Evolutionary conservation across 345 rosid species (phyloP).

Genomic region (sweet orange (Citrus sinensis)): DNA sequence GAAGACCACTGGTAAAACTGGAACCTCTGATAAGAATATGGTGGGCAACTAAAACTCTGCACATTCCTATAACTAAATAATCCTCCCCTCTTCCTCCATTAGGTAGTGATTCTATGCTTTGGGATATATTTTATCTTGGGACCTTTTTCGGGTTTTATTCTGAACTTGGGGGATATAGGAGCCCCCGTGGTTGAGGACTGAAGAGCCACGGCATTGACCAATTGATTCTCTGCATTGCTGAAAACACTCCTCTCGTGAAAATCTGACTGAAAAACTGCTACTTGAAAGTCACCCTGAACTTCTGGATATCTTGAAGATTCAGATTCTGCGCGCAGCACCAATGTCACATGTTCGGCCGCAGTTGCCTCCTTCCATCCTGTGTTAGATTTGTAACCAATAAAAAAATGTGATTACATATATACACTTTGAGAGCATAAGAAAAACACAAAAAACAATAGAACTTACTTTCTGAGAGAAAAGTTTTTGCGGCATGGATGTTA

Average conservation of each 20-base stretch:
- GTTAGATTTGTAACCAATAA: background rate
- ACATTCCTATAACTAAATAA: slow-evolving; percentile 29
- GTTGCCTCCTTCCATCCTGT: slow-evolving; percentile 92
- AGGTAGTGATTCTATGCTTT: slow-evolving; percentile 47
- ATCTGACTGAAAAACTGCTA: slow-evolving; percentile 21
- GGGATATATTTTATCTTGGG: slow-evolving; percentile 78
- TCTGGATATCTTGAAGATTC: slow-evolving; percentile 26
- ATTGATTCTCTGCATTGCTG: slow-evolving; percentile 23
- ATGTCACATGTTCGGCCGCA: slow-evolving; percentile 57
- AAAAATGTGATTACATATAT: background rate
- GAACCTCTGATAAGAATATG: slow-evolving; percentile 60
- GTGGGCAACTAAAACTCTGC: slow-evolving; percentile 37
- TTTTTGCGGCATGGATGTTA: slow-evolving; percentile 56
- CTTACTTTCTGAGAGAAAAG: slow-evolving; percentile 82
- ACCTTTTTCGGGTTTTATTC: slow-evolving; percentile 56
- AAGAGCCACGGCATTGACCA: background rate
- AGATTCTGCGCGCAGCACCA: slow-evolving; percentile 48
- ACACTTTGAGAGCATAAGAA: background rate
- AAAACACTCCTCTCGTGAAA: slow-evolving; percentile 6
- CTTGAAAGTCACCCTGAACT: slow-evolving; percentile 17
- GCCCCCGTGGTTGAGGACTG: slow-evolving; percentile 23
- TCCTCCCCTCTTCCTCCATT: slow-evolving; percentile 5
- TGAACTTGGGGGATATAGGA: slow-evolving; percentile 35
- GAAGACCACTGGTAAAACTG: slow-evolving; percentile 65
- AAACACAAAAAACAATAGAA: background rate